These are phyloP conservation scores for Eleusine indica DNA, from an alignment of 176 grass and related monocot genomes.

Conservation along the genomic window DNA sequence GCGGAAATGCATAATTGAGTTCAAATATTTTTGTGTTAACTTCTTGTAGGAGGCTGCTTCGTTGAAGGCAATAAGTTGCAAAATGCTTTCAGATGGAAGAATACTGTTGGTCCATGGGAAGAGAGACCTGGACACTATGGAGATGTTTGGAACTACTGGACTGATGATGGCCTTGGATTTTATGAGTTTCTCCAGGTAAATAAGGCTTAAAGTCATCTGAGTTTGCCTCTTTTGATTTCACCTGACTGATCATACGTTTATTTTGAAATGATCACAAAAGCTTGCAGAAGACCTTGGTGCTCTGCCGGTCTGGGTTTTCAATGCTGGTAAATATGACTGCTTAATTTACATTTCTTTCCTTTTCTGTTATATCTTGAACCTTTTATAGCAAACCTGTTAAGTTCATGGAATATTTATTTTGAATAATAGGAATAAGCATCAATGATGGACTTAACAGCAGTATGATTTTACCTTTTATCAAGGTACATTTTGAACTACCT, in stretches of 20 bases:
- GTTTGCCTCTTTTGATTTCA: neutral
- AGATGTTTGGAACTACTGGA: conserved; percentile 91
- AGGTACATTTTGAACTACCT: too few relatives aligned
- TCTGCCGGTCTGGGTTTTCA: conserved; percentile 80
- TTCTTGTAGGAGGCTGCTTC: conserved; percentile 65
- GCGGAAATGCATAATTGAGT: neutral
- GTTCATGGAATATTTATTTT: conserved; percentile 1
- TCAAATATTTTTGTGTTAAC: neutral
- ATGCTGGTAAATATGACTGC: conserved; percentile 52
- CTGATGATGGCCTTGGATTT: conserved; percentile 87
- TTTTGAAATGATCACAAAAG: conserved; percentile 42
- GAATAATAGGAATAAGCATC: too few relatives aligned
- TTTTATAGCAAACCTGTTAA: neutral
- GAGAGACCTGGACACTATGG: conserved; percentile 82
- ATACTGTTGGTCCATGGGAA: conserved; percentile 83
- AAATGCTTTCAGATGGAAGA: conserved; percentile 87
- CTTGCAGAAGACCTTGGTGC: conserved; percentile 75
- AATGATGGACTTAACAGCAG: too few relatives aligned
- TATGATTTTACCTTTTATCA: too few relatives aligned
- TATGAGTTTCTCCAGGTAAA: conserved; percentile 86
- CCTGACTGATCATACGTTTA: neutral
- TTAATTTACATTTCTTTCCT: neutral
- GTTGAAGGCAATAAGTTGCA: conserved; percentile 70
- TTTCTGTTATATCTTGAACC: too few relatives aligned
- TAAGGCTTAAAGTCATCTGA: neutral